Evolutionary conservation across 2,329 filamentous ascomycete genomes (phyloP).

Genomic region (Phyllosticta capitalensis): DNA sequence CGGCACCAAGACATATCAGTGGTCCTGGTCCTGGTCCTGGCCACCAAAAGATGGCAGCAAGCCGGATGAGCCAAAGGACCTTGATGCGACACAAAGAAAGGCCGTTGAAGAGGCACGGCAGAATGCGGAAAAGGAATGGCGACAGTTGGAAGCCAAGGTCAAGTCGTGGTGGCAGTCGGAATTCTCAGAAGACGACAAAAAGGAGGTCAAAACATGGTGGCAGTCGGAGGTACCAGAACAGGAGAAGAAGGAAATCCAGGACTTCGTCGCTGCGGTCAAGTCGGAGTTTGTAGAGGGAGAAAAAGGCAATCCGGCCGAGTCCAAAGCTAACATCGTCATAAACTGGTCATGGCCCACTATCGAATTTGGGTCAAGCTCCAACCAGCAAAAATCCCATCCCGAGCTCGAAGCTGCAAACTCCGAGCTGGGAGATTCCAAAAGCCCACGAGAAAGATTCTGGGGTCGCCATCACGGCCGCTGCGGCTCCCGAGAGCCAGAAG

Average conservation of each 20-base stretch:
- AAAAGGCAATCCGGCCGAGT: background rate
- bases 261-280: too few species aligned
- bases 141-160: background rate
- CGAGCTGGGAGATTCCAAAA: background rate
- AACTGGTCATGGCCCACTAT: slow-evolving; percentile 1
- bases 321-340: background rate
- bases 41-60: slow-evolving; percentile 2
- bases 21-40: slow-evolving; percentile 7
- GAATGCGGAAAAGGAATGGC: slow-evolving; percentile 5
- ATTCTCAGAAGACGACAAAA: background rate
- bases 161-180: background rate
- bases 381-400: background rate
- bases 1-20: slow-evolving; percentile 7
- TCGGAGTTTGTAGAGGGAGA: background rate
- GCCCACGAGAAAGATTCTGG: background rate
- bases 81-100: background rate
- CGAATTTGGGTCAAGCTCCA: too few species aligned
- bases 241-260: too few species aligned
- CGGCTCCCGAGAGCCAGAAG: background rate
- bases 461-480: background rate
- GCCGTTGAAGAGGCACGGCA: slow-evolving; percentile 1
- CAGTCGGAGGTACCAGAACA: too few species aligned
- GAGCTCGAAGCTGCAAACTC: background rate
- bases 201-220: background rate
- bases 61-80: background rate